phyloP scores from a whole-genome alignment of 768 basidiomycete genomes.

The Trametes punicea region DNA sequence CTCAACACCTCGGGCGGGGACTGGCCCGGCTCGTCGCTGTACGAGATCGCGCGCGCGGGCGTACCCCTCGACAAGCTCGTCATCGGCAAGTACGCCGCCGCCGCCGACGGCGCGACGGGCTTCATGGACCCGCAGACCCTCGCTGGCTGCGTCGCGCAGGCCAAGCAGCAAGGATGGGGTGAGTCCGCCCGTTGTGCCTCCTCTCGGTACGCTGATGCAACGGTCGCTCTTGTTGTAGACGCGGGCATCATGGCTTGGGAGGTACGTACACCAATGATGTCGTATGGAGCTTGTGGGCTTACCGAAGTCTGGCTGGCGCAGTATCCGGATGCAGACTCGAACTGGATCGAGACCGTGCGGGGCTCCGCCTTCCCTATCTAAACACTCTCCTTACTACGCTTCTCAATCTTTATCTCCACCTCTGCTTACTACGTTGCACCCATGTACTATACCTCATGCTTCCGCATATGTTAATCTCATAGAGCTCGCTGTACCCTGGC shows the following conservation, averaged over 20 bases:
- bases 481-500: too few relatives aligned
- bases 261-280: not conserved
- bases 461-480: too few relatives aligned
- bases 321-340: slow-evolving; percentile 6
- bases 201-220: not conserved
- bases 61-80: slow-evolving; percentile 60
- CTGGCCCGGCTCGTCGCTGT: slow-evolving; percentile 40
- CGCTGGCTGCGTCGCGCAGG: slow-evolving; percentile 12
- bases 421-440: too few relatives aligned
- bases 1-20: slow-evolving; percentile 34
- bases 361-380: not conserved
- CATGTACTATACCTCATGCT: too few relatives aligned
- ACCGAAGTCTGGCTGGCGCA: not conserved
- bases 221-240: not conserved
- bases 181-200: not conserved
- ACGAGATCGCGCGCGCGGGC: slow-evolving; percentile 49
- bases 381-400: not conserved
- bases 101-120: slow-evolving; percentile 33
- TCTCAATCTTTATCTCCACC: too few relatives aligned
- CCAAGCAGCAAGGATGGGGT: slow-evolving; percentile 9
- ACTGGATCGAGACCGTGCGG: slow-evolving; percentile 5
- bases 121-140: slow-evolving; percentile 29
- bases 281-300: not conserved
- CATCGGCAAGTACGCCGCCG: slow-evolving; percentile 59
- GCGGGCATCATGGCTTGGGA: slow-evolving; percentile 13